Conservation (phyloP, 83 land plant genomes). For the Isoetes engelmannii region DNA sequence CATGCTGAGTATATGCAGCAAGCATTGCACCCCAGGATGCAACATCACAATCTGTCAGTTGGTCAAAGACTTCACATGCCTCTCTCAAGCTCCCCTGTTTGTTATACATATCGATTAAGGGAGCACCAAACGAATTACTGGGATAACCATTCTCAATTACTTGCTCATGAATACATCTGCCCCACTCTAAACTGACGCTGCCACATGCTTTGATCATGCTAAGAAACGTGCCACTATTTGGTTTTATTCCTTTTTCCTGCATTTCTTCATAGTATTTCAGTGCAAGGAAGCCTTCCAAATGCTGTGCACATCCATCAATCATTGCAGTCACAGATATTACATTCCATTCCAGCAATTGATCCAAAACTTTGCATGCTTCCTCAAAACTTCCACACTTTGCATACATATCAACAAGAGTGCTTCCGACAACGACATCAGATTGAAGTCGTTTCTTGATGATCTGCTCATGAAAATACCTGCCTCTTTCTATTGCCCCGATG, state of each 20-base stretch:
- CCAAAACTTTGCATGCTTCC: conserved; percentile 15
- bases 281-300: conserved; percentile 7
- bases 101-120: no score
- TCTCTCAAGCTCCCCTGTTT: no score
- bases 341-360: conserved; percentile 10
- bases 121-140: no score
- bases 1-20: no score
- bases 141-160: no score
- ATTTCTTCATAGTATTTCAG: conserved; percentile 7
- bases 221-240: conserved; percentile 2
- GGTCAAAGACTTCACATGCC: no score
- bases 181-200: no score
- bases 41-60: no score
- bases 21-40: no score
- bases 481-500: neutral
- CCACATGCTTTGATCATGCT: conserved; percentile 15
- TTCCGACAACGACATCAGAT: conserved; percentile 16
- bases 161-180: no score
- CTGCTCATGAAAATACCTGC: conserved; percentile 18
- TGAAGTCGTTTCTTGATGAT: conserved; percentile 13
- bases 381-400: conserved; percentile 15
- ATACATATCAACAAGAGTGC: conserved; percentile 25
- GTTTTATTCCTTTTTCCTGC: conserved; percentile 11
- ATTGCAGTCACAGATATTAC: conserved; percentile 17
- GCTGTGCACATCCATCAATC: conserved; percentile 18